Evolutionary conservation across 2,329 filamentous ascomycete genomes (phyloP), one percentile per base, ranked within the genome.

Genomic region (Chalaropsis ovoidea): DNA sequence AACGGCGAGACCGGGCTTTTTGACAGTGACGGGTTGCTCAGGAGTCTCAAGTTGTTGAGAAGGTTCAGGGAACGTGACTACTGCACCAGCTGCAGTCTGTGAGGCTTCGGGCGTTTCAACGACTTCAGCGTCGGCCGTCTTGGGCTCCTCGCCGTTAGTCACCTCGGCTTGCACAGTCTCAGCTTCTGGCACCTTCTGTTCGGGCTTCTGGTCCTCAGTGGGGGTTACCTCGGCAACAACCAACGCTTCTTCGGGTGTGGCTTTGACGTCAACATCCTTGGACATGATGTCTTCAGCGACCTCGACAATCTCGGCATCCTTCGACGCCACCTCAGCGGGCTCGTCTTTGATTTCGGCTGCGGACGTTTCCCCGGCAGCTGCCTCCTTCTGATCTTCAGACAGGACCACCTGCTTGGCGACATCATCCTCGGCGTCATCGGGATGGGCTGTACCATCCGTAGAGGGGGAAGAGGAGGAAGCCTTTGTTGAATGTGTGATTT

Each of bases 381-480:
- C 47, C 24, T 52, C 19, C 4, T 24, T 52, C 19, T 52, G 47
- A 15, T 4, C 2, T 52, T 52, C 47, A 27, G 47, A 1, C 10
- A 27, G 3, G 13, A 7, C 0, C 22, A 15, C 19, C 3, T 7
- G 13, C 47, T 52, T 24, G 5, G 24, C 15, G 2, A 61, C 11
- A 15, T n/a, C 69, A 19, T 72, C 70, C 65, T 75, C 73, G 11
- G 74, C 77, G 58, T 77, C 76, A 6, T 68, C 67, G 13, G 74
- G 75, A 56, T 79, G 77, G 1, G 82, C 72, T 3, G 83, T 85
- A 70, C 84, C 82, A 67, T 86, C 81, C 1, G 83, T 86, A 1
- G 81, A 82, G 68, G 85, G 84, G 5, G 83, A 86, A 10, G 86
- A 72, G 0, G 84, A 86, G 0, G 83, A 86, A 3, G 84, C 84